Base-by-base conservation (phyloP, 1,284 basidiomycete species). In the Apiotrichum laibachii region DNA sequence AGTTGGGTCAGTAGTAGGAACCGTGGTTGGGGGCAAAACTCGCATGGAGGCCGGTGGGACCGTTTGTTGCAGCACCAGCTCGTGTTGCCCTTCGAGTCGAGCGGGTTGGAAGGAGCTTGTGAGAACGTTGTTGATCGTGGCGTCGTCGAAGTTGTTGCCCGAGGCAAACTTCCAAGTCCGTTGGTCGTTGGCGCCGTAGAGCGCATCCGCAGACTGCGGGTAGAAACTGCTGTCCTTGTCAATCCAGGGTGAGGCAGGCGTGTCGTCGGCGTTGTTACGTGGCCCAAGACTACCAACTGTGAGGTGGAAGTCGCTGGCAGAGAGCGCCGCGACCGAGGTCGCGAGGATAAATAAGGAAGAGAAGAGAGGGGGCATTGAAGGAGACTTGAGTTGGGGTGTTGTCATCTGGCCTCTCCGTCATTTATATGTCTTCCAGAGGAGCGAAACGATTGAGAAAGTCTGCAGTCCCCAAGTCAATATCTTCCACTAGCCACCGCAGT, bases 51-150 rank as follows among this genome's bases (percentile, higher is more conserved):
- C 61, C 61, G 10, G 61, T 59, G 5, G 61, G 61, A 1, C 35
- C 39, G 19, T 48, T n/a, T n/a, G 35, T 56, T 55, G 52, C 61
- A 59, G 1, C 61, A 55, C 57, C 52, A 59, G 3, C 57, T 62
- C 12, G 61, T 62, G 51, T 62, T 35, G n/a, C 18, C 43, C 40
- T 62, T 62, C n/a, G 26, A 19, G 42, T 62, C 61, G 33, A 26
- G 51, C n/a, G 52, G 39, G 45, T 62, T 55, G 48, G 22, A 12
- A 2, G 61, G 55, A 51, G 22, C 44, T 18, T 22, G 52, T 22
- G 34, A 59, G 31, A 11, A 11, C 33, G 18, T 21, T 12, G 18
- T 39, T 6, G 33, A 10, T 6, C 22, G 5, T 5, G 15, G 37
- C 37, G 10, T 37, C 37, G 55, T 62, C 61, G 11, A 57, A 52